A percentile compares a stretch with the other conserved stretches of the same genome.
Conservation (phyloP, 306 rosid species). For the Vachellia pachyceras region DNA sequence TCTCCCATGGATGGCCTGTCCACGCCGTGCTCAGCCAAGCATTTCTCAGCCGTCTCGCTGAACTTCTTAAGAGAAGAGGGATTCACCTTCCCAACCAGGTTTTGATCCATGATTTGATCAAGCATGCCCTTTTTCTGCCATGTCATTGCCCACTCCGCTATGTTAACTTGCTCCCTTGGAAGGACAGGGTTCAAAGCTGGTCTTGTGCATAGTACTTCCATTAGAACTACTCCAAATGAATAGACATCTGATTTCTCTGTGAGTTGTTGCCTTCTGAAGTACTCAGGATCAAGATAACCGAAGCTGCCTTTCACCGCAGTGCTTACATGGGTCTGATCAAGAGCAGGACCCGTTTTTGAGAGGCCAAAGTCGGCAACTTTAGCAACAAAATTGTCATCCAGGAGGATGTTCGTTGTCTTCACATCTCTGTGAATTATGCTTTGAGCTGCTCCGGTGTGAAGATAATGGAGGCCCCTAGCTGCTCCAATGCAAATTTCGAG, state of each 20-base stretch:
- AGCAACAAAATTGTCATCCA: slow-evolving; percentile 90
- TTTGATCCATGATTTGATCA: slow-evolving; percentile 90
- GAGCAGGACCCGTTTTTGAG: slow-evolving; percentile 91
- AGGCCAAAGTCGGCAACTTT: slow-evolving; percentile 99
- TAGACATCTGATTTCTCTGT: slow-evolving; percentile 98
- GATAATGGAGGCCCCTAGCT: slow-evolving; percentile 96
- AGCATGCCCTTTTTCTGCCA: slow-evolving; percentile 99
- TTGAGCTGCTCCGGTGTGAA: slow-evolving; percentile 94
- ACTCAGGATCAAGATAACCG: slow-evolving; percentile 97
- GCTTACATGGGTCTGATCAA: slow-evolving; percentile 96
- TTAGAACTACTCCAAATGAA: slow-evolving; percentile 93
- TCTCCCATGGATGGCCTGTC: slow-evolving; percentile 98
- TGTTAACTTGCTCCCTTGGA: slow-evolving; percentile 93
- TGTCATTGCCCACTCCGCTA: slow-evolving; percentile 96
- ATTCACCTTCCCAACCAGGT: slow-evolving; percentile 82
- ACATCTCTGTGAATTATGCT: slow-evolving; percentile 96
- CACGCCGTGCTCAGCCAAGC: slow-evolving; percentile 87
- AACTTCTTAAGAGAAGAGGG: slow-evolving; percentile 89
- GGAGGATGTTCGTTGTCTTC: slow-evolving; percentile 94
- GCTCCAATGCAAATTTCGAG: slow-evolving; percentile 98
- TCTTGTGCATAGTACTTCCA: slow-evolving; percentile 97
- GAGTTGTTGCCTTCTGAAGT: slow-evolving; percentile 93
- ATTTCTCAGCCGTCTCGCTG: slow-evolving; percentile 95
- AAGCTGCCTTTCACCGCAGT: slow-evolving; percentile 99
- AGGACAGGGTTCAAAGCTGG: slow-evolving; percentile 97